These are phyloP conservation scores for Thermoascus crustaceus DNA, from an alignment of 2,329 filamentous ascomycete genomes.

Conservation along the genomic window DNA sequence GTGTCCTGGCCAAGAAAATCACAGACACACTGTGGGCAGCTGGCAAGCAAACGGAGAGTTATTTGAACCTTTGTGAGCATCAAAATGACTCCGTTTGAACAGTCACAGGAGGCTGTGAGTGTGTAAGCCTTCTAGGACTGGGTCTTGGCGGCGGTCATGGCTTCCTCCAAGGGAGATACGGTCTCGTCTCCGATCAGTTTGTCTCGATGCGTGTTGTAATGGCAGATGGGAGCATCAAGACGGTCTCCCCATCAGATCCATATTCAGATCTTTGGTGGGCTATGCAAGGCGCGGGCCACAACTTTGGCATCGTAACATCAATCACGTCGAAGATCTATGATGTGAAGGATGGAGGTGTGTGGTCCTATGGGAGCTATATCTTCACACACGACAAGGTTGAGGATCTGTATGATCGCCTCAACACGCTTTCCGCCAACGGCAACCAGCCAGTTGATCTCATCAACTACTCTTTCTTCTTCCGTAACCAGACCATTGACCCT, in stretches of 20 bases:
- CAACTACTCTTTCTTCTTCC: conserved; percentile 38
- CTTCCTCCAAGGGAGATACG: conserved; percentile 46
- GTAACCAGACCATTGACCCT: conserved; percentile 17
- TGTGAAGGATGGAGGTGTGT: conserved; percentile 22
- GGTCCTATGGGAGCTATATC: conserved; percentile 36
- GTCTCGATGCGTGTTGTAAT: conserved; percentile 45
- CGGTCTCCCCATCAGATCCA: conserved; percentile 22
- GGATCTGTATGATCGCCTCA: conserved; percentile 40
- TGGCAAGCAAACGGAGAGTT: conserved; percentile 43
- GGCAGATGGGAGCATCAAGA: conserved; percentile 39
- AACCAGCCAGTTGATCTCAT: conserved; percentile 39
- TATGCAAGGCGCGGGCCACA: conserved; percentile 49
- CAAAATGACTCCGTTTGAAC: background rate
- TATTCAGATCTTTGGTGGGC: conserved; percentile 50
- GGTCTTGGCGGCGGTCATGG: conserved; percentile 53
- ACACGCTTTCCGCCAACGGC: conserved; percentile 38
- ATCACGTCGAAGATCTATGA: conserved; percentile 42
- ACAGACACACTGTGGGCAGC: conserved; percentile 43
- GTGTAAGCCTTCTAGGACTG: conserved; percentile 41
- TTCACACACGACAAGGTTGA: conserved; percentile 45
- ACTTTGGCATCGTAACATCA: conserved; percentile 50
- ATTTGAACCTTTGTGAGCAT: conserved; percentile 5
- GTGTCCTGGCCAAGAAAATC: conserved; percentile 39
- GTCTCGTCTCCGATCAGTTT: conserved; percentile 48
- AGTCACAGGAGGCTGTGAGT: conserved; percentile 48